A percentile compares a stretch with the other conserved stretches of the same genome.
Conservation (phyloP, 2,329 filamentous ascomycete species). For the Ceratocystis cacaofunesta region DNA sequence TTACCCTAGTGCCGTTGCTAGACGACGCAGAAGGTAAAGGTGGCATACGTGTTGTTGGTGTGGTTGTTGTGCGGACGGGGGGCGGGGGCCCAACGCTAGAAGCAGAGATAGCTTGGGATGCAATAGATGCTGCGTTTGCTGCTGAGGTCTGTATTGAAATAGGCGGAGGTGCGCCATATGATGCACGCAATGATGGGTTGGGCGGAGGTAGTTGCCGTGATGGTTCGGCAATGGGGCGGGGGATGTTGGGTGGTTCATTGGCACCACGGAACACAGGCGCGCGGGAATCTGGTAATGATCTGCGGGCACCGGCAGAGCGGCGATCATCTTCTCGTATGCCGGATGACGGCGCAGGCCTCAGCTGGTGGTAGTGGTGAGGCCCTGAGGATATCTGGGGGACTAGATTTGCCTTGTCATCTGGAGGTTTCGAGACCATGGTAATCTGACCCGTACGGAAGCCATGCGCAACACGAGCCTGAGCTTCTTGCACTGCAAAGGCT, state of each 20-base stretch:
- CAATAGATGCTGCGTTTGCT: not conserved
- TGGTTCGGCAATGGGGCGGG: not conserved
- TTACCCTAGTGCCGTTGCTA: not conserved
- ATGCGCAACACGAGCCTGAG: conserved; percentile 30
- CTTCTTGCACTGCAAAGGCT: conserved; percentile 35
- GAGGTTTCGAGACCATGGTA: conserved; percentile 21
- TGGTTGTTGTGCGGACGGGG: not conserved
- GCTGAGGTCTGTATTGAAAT: not conserved
- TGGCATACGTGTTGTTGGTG: not conserved
- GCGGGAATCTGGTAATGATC: conserved; percentile 14
- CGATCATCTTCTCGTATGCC: not conserved
- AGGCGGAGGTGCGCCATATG: not conserved
- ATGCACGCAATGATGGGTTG: not conserved
- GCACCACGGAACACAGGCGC: conserved; percentile 3
- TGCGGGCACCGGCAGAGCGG: not conserved
- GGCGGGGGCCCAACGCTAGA: conserved; percentile 1
- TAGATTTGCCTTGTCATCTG: conserved; percentile 16
- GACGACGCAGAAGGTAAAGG: not conserved
- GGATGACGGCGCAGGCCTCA: conserved; percentile 11
- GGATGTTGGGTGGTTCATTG: conserved; percentile 8
- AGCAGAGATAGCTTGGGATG: not conserved
- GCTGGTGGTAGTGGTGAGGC: conserved; percentile 14
- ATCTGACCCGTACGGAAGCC: conserved; percentile 19
- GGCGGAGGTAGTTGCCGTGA: conserved; percentile 6
- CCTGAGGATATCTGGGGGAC: conserved; percentile 16